Base-by-base conservation (phyloP, 2,329 filamentous ascomycete species). In the Aspergillus sp. region DNA sequence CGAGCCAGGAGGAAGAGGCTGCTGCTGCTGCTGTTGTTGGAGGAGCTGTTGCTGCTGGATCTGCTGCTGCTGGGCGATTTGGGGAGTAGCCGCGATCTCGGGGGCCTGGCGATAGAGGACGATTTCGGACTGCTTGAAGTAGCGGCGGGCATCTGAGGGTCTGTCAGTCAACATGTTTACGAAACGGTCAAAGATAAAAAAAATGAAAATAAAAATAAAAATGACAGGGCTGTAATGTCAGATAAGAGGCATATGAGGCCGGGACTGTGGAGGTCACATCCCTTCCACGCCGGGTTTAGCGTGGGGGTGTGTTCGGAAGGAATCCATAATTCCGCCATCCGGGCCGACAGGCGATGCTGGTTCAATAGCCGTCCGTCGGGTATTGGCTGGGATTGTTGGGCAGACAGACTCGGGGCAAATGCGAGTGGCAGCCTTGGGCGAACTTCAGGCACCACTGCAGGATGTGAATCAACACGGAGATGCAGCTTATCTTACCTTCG, bases 71-170 rank as follows among this genome's bases (percentile, higher is more conserved):
- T 55, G 52, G 15, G 55, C 57, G 32, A 61, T 54, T 33, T 59
- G 53, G 10, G 59, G 56, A 5, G 58, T 63, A n/a, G 53, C 46
- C 15, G 57, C 56, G 35, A 63, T 57, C 39, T 68, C 66, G 30
- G 66, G 66, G 15, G 66, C 61, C 53, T 96, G 91, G 44, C 91
- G 80, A 68, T 83, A 96, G 32, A 98, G 78, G 37, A 95, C 88
- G 57, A 98, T 98, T 66, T 98, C 91, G 32, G 86, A 95, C 63
- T 98, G 91, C 64, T 98, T 98, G 68, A 98, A 98, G 67, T 98
- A 98, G 51, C 91, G 78, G 51, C 91, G 79, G 30, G 91, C 91
- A 61, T 98, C 91, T 88, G 55, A 35, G 12, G 12, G 19, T 28
- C 34, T 30, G 37, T 35, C 33, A 38, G 40, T 42, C 16, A 33